These are phyloP conservation scores for Scutellaria baicalensis DNA, from an alignment of 257 asterid genomes.

Conservation along the genomic window DNA sequence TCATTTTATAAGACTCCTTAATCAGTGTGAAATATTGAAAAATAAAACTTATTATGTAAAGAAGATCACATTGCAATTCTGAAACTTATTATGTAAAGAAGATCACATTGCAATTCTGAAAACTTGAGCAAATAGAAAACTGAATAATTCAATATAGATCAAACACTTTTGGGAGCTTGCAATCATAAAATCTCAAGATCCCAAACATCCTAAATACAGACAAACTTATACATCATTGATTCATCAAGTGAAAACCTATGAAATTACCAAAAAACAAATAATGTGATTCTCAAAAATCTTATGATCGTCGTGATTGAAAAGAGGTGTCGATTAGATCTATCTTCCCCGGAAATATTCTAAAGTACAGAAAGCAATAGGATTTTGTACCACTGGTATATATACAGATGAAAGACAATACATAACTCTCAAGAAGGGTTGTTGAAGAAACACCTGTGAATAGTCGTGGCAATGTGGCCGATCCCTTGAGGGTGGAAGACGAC, in stretches of 20 bases:
- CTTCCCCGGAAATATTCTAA: neutral
- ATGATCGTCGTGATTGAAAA: too few species aligned
- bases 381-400: neutral
- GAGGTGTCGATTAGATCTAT: neutral
- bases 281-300: too few species aligned
- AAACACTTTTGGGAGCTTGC: neutral
- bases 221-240: neutral
- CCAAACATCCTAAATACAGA: neutral
- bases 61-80: too few species aligned
- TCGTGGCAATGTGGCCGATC: conserved; percentile 43
- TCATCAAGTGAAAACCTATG: neutral
- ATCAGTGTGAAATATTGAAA: too few species aligned
- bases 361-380: neutral
- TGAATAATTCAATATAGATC: neutral
- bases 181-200: neutral
- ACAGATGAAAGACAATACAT: neutral
- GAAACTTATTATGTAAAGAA: neutral
- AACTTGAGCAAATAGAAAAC: neutral
- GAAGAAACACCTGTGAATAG: conserved; percentile 57
- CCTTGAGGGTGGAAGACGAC: conserved; percentile 57
- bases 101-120: neutral
- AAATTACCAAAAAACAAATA: neutral
- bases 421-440: conserved; percentile 3
- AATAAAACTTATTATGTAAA: too few species aligned
- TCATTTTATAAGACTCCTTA: too few species aligned